Evolutionary conservation across 1,139 yeast species (phyloP).

Genomic region (Wickerhamomyces sp.): DNA sequence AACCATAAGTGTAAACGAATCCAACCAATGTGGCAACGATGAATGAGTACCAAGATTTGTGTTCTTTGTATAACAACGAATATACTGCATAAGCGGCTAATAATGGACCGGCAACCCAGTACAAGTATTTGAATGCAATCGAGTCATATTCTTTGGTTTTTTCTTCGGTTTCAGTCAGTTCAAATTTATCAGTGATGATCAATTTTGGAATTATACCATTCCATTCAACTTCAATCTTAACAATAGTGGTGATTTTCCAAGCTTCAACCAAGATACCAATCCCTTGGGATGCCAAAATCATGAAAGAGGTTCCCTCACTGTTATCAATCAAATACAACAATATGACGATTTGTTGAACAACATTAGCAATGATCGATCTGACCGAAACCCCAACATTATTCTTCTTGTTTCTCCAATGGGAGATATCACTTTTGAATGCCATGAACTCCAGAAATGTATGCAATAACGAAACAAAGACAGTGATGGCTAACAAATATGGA

Average conservation of each 20-base stretch:
- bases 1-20: slow-evolving; percentile 37
- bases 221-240: slow-evolving; percentile 26
- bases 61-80: slow-evolving; percentile 33
- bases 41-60: slow-evolving; percentile 39
- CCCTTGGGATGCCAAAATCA: slow-evolving; percentile 35
- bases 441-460: slow-evolving; percentile 34
- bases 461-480: slow-evolving; percentile 30
- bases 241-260: slow-evolving; percentile 36
- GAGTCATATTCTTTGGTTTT: slow-evolving; percentile 37
- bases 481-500: slow-evolving; percentile 30
- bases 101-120: slow-evolving; percentile 33
- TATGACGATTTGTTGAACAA: slow-evolving; percentile 34
- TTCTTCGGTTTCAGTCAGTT: slow-evolving; percentile 32
- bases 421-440: slow-evolving; percentile 36
- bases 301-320: slow-evolving; percentile 34
- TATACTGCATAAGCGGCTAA: slow-evolving; percentile 32
- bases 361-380: slow-evolving; percentile 35
- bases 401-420: slow-evolving; percentile 35
- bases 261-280: slow-evolving; percentile 36
- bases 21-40: slow-evolving; percentile 35
- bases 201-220: slow-evolving; percentile 16
- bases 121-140: slow-evolving; percentile 35
- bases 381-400: slow-evolving; percentile 36
- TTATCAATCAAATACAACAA: slow-evolving; percentile 33
- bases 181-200: slow-evolving; percentile 29